Evolutionary conservation across 306 rosid species (phyloP), one percentile per base, ranked within the genome.

Genomic region (Vachellia collinsii): DNA sequence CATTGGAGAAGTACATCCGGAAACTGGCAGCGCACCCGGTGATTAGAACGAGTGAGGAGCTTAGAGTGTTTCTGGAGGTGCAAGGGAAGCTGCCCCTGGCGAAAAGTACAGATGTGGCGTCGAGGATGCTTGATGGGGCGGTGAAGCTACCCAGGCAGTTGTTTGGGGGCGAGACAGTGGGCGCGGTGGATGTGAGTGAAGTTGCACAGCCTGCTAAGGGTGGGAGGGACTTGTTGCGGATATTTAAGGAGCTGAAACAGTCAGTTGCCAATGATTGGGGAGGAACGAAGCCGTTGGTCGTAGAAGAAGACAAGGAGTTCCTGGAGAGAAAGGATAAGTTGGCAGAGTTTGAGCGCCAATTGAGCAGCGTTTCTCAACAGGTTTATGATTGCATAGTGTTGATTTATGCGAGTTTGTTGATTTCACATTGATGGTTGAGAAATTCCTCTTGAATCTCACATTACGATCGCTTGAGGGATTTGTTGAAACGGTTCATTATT

Each of bases 101-200:
- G 3, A 80, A 72, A 39, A 87, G 85, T 14, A 93, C 90, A 0
- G 98, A 93, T 5, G 90, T 92, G 25, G 93, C 94, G 0, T 95
- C 99, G 4, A 84, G 98, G 82, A 92, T 95, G 99, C 92, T 95
- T 1, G 99, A 95, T 19, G 98, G 98, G 39, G 99, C 98, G 0
- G 94, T 87, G 82, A 93, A 87, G 81, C 87, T 95, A 6, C 98
- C 99, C 0, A 83, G 81, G 84, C 99, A 95, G 86, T 72, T 95
- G 83, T 76, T 95, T 10, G 89, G 90, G 22, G 88, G 90, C 1
- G 89, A 86, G 74, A n/a, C 42, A 5, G 83, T 87, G 67, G 85
- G 73, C 23, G 84, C 85, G 3, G 91, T 84, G 72, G 85, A 87
- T 20, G 29, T 65, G 17, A 89, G 80, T 19, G 99, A 93, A 76